Base-by-base conservation (phyloP, 2,329 filamentous ascomycete species). In the Monosporascus ibericus region DNA sequence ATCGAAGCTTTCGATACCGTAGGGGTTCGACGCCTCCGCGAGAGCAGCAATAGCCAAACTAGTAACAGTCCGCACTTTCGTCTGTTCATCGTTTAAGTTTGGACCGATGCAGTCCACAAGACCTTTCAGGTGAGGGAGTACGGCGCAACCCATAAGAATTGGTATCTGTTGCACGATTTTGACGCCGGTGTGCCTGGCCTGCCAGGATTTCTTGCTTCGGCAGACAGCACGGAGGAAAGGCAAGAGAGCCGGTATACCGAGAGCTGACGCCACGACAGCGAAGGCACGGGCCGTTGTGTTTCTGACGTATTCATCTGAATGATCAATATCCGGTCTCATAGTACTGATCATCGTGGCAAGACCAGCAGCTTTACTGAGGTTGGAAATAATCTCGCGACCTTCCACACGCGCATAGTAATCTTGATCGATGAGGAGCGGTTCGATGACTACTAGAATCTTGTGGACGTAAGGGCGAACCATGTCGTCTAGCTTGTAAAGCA, bases 101-200 rank as follows among this genome's bases (percentile, higher is more conserved):
- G 92, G 90, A 15, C 87, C 90, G 65, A 99, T 96, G 69, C 92
- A 97, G 62, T 97, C 94, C 7, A 99, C 94, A 11, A 99, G 77
- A 5, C 92, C 92, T 70, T 96, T 97, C 50, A 99, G 78, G 70
- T 99, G 92, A 36, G 94, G 94, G 25, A 99, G 76, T 49, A 99
- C 90, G 44, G 94, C 94, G 68, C 94, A 99, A 27, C 94, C 94
- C 94, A 99, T 99, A 5, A 99, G 76, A 61, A 99, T 99, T 22
- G 94, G 92, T 63, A 99, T 97, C 68, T 99, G 94, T 70, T 99
- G 94, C 17, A 99, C 89, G 67, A 99, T 99, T 77, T 99, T 99
- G 59, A 99, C 94, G 74, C 94, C 94, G 2, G 94, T 99, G 69
- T 99, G 94, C 56, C 94, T 82, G 50, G 94, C 94, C 69, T 97